Conservation (phyloP, 805 yeast genomes). For the Nakazawaea populi region DNA sequence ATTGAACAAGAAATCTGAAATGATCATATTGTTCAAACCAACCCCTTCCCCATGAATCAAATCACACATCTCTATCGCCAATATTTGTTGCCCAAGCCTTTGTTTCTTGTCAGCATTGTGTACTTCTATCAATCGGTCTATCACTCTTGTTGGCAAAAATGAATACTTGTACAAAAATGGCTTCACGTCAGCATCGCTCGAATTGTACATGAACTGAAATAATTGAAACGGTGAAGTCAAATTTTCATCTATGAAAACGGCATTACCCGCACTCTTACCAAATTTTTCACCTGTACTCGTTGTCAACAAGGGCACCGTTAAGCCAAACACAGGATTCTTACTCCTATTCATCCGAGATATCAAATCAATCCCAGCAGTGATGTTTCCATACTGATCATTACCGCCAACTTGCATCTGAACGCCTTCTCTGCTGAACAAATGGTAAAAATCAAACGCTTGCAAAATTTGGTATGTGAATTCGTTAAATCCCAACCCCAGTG, state of each 20-base stretch:
- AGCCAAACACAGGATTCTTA: slow-evolving; percentile 47
- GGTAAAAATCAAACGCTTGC: slow-evolving; percentile 92
- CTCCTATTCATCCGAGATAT: slow-evolving; percentile 47
- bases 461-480: slow-evolving; percentile 90
- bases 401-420: slow-evolving; percentile 89
- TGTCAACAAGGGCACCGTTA: slow-evolving; percentile 86
- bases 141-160: slow-evolving; percentile 57
- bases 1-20: slow-evolving; percentile 60
- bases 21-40: slow-evolving; percentile 60
- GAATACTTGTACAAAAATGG: slow-evolving; percentile 74
- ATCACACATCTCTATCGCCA: slow-evolving; percentile 84
- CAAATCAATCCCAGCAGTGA: slow-evolving; percentile 90
- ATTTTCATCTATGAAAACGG: slow-evolving; percentile 75
- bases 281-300: slow-evolving; percentile 89
- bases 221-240: slow-evolving; percentile 76
- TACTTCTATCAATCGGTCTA: slow-evolving; percentile 42
- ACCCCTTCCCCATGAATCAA: slow-evolving; percentile 79
- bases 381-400: slow-evolving; percentile 97
- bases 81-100: slow-evolving; percentile 66
- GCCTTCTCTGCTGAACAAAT: slow-evolving; percentile 50
- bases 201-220: slow-evolving; percentile 79
- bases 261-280: slow-evolving; percentile 97
- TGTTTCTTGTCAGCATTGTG: slow-evolving; percentile 58
- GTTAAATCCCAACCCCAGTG: slow-evolving; percentile 82
- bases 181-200: slow-evolving; percentile 70